Conservation (phyloP, 2,329 filamentous ascomycete genomes). For the Penicillium capsulatum region DNA sequence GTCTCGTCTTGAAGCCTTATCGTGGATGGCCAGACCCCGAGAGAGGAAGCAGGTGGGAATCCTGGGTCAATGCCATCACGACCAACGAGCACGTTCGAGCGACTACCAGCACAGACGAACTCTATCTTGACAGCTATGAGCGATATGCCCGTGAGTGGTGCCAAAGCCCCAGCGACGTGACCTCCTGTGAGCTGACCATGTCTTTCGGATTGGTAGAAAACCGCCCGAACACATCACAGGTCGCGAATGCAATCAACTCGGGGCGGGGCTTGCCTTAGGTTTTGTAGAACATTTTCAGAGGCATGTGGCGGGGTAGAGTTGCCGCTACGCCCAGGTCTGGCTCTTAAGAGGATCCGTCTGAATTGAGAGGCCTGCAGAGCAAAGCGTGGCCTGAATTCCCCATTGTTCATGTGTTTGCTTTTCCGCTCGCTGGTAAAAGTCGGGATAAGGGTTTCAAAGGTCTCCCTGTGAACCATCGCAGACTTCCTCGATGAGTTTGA, state of each 20-base stretch:
- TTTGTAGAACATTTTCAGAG: no score
- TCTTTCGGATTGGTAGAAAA: slow-evolving; percentile 46
- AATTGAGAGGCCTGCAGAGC: no score
- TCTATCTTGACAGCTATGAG: slow-evolving; percentile 66
- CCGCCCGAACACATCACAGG: slow-evolving; percentile 54
- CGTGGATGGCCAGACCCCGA: slow-evolving; percentile 63
- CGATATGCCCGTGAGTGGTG: slow-evolving; percentile 53
- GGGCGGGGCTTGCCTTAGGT: slow-evolving; percentile 52
- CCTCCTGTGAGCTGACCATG: slow-evolving; percentile 5
- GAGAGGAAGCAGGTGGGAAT: slow-evolving; percentile 60
- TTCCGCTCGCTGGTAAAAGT: no score
- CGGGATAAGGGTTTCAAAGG: no score
- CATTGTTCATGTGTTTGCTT: no score
- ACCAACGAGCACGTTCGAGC: slow-evolving; percentile 57
- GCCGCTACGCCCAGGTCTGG: no score
- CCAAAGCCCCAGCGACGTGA: neutral
- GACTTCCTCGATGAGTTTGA: no score
- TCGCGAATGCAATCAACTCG: slow-evolving; percentile 58
- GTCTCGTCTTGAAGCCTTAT: slow-evolving; percentile 62
- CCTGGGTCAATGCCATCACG: slow-evolving; percentile 69
- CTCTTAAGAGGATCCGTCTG: no score
- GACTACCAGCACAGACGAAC: slow-evolving; percentile 62
- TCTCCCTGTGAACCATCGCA: no score
- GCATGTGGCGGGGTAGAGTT: no score
- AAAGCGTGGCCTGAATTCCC: no score